Evolutionary conservation across 208 protist species (phyloP).

Genomic region (Trypanosoma lewisi): DNA sequence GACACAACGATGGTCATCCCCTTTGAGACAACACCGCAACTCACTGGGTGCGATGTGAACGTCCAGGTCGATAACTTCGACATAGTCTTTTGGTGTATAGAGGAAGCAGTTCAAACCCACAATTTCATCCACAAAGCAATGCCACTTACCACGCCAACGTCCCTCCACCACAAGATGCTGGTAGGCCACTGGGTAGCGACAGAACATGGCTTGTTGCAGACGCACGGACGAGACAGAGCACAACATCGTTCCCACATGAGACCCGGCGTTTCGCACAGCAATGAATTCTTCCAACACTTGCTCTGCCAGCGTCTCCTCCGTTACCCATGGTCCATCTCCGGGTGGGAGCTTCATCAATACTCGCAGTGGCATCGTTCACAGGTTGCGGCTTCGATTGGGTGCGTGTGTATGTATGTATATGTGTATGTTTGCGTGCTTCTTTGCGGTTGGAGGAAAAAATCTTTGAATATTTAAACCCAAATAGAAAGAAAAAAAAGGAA

Average conservation of each 20-base stretch:
- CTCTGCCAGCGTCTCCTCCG: constrained; percentile 8
- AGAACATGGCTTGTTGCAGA: constrained; percentile 1
- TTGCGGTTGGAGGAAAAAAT: too few relatives aligned
- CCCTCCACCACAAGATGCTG: constrained; percentile 3
- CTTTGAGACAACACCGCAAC: constrained; percentile 9
- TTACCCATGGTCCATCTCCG: not conserved
- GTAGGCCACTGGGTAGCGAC: constrained; percentile 8
- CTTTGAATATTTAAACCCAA: too few relatives aligned
- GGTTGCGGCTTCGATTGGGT: not conserved
- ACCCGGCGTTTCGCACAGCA: not conserved
- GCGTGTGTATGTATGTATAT: not conserved
- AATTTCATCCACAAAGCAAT: constrained; percentile 4
- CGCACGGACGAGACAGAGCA: constrained; percentile 17
- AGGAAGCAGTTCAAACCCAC: constrained; percentile 13
- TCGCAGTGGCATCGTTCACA: not conserved
- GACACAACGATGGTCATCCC: not conserved
- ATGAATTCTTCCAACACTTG: not conserved
- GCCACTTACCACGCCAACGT: constrained; percentile 13
- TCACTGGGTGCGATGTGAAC: constrained; percentile 8
- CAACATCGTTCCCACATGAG: too few relatives aligned
- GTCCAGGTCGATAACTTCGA: not conserved
- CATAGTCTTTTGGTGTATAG: constrained; percentile 3
- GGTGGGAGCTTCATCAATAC: constrained; percentile 3
- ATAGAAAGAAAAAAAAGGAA: too few relatives aligned
- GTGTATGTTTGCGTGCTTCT: too few relatives aligned